Evolutionary conservation across 2,329 filamentous ascomycete genomes (phyloP).

Genomic region (Lomentospora prolificans): DNA sequence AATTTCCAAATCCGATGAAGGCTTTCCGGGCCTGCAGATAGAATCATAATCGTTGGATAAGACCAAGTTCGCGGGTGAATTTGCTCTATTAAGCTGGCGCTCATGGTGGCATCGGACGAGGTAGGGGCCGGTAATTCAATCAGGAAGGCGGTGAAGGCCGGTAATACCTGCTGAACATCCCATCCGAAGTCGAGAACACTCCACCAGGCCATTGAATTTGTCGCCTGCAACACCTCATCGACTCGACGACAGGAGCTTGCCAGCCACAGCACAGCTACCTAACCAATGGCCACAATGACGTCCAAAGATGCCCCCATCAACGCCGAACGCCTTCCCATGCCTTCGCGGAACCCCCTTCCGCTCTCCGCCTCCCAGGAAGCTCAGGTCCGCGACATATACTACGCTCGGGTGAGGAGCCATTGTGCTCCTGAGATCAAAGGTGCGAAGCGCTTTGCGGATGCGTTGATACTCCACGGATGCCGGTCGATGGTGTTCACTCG

Average conservation of each 20-base stretch:
- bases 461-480: too few species aligned
- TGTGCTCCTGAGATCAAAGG: constrained; percentile 74
- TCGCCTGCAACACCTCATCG: background rate
- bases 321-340: constrained; percentile 28
- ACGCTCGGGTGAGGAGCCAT: constrained; percentile 64
- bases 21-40: too few species aligned
- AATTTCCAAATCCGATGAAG: too few species aligned
- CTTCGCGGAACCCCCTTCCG: constrained; percentile 69
- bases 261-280: constrained; percentile 13
- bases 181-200: background rate
- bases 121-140: background rate
- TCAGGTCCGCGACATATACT: constrained; percentile 71
- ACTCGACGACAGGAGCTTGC: constrained; percentile 4
- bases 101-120: background rate
- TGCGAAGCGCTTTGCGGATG: constrained; percentile 28
- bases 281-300: constrained; percentile 31
- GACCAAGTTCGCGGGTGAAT: background rate
- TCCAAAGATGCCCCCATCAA: constrained; percentile 24
- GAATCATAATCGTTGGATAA: too few species aligned
- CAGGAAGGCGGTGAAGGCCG: constrained; percentile 3
- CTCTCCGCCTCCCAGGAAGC: constrained; percentile 73
- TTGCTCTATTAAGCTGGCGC: background rate
- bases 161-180: background rate
- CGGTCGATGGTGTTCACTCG: too few species aligned
- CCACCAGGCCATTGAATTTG: background rate